Evolutionary conservation across 78 protist genomes (phyloP).

Genomic region (Cavenderia fasciculata): DNA sequence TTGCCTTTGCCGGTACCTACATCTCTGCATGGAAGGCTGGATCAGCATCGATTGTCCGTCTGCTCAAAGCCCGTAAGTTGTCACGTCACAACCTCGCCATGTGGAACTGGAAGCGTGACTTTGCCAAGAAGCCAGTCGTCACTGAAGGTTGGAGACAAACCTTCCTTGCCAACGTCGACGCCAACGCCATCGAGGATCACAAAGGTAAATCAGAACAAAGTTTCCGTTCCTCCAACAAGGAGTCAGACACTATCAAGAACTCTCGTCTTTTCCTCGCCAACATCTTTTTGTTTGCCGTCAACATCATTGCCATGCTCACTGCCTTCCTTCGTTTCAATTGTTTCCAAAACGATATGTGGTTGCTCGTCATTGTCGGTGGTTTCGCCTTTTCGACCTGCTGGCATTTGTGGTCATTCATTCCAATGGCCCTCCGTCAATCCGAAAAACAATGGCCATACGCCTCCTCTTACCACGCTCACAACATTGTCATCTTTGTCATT

Average conservation of each 20-base stretch:
- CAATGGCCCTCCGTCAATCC: slow-evolving; percentile 75
- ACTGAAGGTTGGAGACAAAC: slow-evolving; percentile 43
- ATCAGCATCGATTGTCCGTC: slow-evolving; percentile 57
- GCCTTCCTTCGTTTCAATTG: slow-evolving; percentile 73
- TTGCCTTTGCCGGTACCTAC: slow-evolving; percentile 77
- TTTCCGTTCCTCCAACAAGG: slow-evolving; percentile 80
- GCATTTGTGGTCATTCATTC: slow-evolving; percentile 80
- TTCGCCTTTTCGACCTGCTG: slow-evolving; percentile 68
- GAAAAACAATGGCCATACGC: slow-evolving; percentile 82
- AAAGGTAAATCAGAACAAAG: slow-evolving; percentile 73
- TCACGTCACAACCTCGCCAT: slow-evolving; percentile 59
- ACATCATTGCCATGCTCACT: slow-evolving; percentile 43
- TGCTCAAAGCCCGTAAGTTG: slow-evolving; percentile 17
- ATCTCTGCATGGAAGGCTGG: slow-evolving; percentile 71
- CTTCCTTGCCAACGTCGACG: neutral
- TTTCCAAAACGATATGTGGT: slow-evolving; percentile 80
- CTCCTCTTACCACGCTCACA: slow-evolving; percentile 75
- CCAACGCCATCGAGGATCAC: neutral
- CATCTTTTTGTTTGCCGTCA: slow-evolving; percentile 19
- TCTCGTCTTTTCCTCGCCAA: slow-evolving; percentile 72
- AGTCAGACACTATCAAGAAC: slow-evolving; percentile 73
- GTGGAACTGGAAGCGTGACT: slow-evolving; percentile 78
- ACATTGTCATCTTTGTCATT: slow-evolving; percentile 50
- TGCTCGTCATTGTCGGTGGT: slow-evolving; percentile 65
- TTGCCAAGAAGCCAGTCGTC: slow-evolving; percentile 59